Base-by-base conservation (phyloP, 2,329 filamentous ascomycete genomes). In the Knufia petricola region DNA sequence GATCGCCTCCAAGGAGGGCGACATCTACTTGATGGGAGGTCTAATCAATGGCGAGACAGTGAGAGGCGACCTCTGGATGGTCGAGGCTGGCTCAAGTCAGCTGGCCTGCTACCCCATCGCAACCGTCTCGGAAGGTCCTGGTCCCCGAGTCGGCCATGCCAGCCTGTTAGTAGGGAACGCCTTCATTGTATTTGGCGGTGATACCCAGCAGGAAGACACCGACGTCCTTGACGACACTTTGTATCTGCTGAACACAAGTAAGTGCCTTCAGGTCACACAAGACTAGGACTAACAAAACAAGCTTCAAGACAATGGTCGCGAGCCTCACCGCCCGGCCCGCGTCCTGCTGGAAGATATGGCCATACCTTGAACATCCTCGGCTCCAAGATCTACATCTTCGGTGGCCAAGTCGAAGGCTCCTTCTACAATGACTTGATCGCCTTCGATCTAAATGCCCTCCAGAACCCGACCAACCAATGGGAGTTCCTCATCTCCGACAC, bases 281-380 rank as follows among this genome's bases (percentile, higher is more conserved):
- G 34, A 39, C 49, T 57, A 10, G 52, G 51, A 53, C 60, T 69
- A 50, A 70, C 63, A 55, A 19, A 21, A 46, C 15, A 49, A 96
- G 92, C 92, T 54, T 96, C 92, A 49, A 85, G 92, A 60, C 92
- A 98, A 73, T 98, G 92, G 92, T 96, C 94, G 49, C 79, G 89
- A 65, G 89, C 92, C 36, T 77, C 95, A 39, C 92, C 94, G 4
- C 83, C 87, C 10, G 89, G 89, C 1, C 79, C 85, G 31, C 78
- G 89, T 50, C 92, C 92, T 1, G 80, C 87, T 4, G 92, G 92
- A 42, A 84, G 92, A 57, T 98, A 98, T 60, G 92, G 94, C 4
- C 92, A 98, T 65, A 94, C 92, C 0, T 69, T 98, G 53, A 98
- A 96, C 63, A 96, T 98, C 34, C 71, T 98, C 1, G 90, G 90